Conservation (phyloP, 257 asterid species). For the Nicotiana tomentosiformis region DNA sequence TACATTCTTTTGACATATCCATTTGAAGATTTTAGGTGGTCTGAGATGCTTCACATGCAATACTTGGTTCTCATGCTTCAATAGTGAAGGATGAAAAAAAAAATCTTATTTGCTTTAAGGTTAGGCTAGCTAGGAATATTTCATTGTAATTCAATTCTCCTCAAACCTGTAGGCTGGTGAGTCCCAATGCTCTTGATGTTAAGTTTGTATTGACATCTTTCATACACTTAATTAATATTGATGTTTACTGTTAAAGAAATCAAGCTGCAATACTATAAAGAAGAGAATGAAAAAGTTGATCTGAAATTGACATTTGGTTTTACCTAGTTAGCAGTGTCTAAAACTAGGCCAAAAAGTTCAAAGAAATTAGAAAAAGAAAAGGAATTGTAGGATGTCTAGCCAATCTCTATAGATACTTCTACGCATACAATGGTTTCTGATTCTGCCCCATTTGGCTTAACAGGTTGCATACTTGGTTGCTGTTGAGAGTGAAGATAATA, state of each 20-base stretch:
- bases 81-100: background rate
- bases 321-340: background rate
- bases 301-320: background rate
- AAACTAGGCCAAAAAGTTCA: background rate
- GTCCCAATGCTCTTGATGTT: background rate
- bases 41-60: background rate
- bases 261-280: no score
- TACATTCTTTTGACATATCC: background rate
- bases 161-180: background rate
- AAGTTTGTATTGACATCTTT: background rate
- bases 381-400: background rate
- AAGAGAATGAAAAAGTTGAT: background rate
- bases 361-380: background rate
- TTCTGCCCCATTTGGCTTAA: background rate
- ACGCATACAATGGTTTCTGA: background rate
- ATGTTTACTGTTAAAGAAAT: no score
- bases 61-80: background rate
- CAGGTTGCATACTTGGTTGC: constrained; percentile 94
- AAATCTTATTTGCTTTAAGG: background rate
- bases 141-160: background rate
- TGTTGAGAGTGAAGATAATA: constrained; percentile 42
- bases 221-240: background rate
- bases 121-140: background rate
- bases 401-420: background rate
- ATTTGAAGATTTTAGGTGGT: background rate